Conservation (phyloP, 75 land plant species). For the Sequoia sempervirens region DNA sequence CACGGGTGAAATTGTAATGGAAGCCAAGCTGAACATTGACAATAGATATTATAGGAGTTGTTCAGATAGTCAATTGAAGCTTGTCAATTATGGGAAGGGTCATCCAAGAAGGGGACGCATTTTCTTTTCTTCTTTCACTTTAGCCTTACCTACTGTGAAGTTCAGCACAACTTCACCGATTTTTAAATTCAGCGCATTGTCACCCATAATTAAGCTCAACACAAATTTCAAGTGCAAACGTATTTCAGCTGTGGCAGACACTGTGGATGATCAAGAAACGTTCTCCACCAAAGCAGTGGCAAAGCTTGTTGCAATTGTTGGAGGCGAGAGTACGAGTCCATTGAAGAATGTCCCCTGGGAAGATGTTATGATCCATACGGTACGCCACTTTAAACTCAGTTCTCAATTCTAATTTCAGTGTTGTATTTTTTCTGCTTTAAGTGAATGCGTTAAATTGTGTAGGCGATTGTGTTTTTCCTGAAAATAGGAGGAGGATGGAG, state of each 20-base stretch:
- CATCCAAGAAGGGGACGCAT: neutral
- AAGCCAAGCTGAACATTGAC: neutral
- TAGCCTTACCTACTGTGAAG: neutral
- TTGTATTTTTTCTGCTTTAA: neutral
- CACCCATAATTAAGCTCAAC: neutral
- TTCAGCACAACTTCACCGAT: neutral
- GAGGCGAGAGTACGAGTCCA: slow-evolving; percentile 69
- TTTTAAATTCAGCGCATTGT: neutral
- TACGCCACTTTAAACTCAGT: slow-evolving; percentile 16
- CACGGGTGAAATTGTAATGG: neutral
- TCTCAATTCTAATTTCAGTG: neutral
- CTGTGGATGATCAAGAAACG: neutral
- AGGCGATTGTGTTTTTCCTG: neutral
- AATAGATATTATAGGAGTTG: neutral
- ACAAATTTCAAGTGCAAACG: neutral
- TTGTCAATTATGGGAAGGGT: neutral
- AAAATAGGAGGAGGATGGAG: neutral
- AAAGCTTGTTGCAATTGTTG: slow-evolving; percentile 74
- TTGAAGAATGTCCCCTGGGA: slow-evolving; percentile 62
- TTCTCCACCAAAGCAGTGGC: slow-evolving; percentile 35
- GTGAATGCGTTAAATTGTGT: neutral
- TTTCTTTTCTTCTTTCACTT: neutral
- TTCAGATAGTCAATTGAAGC: neutral
- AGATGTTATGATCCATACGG: slow-evolving; percentile 91
- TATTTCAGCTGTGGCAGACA: neutral